A percentile compares a stretch with the other conserved stretches of the same genome.
Evolutionary conservation across 2,329 filamentous ascomycete species (phyloP).

Genomic region (Acrodontium crateriforme): DNA sequence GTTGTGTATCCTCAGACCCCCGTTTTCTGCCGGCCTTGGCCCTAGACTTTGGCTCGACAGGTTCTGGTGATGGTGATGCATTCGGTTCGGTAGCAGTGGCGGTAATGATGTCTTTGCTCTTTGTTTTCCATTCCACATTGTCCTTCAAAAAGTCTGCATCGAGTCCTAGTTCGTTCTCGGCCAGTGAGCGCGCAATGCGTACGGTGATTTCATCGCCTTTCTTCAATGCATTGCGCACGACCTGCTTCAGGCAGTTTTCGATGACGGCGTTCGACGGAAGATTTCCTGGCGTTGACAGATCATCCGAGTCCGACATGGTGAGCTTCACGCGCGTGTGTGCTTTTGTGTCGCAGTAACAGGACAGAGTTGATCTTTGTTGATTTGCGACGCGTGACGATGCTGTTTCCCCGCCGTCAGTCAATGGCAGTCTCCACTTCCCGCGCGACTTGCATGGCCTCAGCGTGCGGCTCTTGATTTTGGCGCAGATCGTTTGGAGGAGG

Average conservation of each 20-base stretch:
- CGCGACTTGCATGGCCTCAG: too few relatives aligned
- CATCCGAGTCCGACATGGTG: constrained; percentile 15
- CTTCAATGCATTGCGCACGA: constrained; percentile 28
- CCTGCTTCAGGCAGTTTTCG: constrained; percentile 26
- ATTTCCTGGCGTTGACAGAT: constrained; percentile 6
- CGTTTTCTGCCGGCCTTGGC: constrained; percentile 17
- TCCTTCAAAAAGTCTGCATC: constrained; percentile 42
- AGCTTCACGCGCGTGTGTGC: too few relatives aligned
- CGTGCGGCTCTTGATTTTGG: too few relatives aligned
- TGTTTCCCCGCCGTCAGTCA: too few relatives aligned
- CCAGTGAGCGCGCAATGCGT: constrained; percentile 40
- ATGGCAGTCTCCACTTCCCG: too few relatives aligned
- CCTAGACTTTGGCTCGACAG: constrained; percentile 7
- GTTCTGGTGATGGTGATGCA: constrained; percentile 10
- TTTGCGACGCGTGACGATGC: too few relatives aligned
- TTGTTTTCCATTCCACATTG: constrained; percentile 39
- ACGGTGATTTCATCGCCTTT: constrained; percentile 41
- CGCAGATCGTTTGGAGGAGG: too few relatives aligned
- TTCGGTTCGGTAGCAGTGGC: constrained; percentile 31
- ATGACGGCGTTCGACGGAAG: constrained; percentile 25
- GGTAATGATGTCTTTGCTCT: constrained; percentile 40
- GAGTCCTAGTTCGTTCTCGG: constrained; percentile 39
- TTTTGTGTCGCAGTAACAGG: too few relatives aligned
- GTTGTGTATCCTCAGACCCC: constrained; percentile 15
- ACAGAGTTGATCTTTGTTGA: too few relatives aligned